Evolutionary conservation across 345 rosid genomes (phyloP), one percentile per base, ranked within the genome.

Genomic region (Sisymbrium irio): DNA sequence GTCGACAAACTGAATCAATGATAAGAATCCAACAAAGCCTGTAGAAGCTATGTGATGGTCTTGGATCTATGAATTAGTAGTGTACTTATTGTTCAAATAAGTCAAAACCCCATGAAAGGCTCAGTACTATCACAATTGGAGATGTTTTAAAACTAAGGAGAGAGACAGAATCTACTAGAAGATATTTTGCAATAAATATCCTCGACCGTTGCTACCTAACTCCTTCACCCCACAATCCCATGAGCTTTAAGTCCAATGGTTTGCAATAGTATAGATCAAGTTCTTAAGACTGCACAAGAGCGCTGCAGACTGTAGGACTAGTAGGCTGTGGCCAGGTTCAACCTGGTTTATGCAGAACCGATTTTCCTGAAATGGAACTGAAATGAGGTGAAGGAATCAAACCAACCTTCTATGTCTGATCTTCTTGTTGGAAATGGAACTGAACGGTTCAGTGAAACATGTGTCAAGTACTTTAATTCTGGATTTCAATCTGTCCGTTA

Each of bases 11-110:
- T 15, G 35, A 75, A 41, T 27, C 42, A 71, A 47, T 47, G 27
- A 70, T 64, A 47, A 57, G 55, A 71, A 70, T 62, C 71, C 65
- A 69, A 56, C 69, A 55, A 70, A 69, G 19, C 67, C 44, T 69
- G 22, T 10, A 11, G n/a, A 50, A 50, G 30, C 56, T 50, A 63
- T 47, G 36, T 30, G 62, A 57, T 76, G 58, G 58, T 69, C 62
- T 42, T 18, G 30, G 67, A 22, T 69, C 71, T 76, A 69, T 51
- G 61, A 20, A 65, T 18, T 15, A 15, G 4, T 62, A 45, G 53
- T 62, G 66, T 63, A 54, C 27, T 44, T 45, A 69, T 4, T 76
- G 57, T 76, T 39, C 59, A 28, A 59, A 69, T 69, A 76, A 54
- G 30, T 11, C 30, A 20, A 50, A 50, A 50, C 2, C 33, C 77